These are phyloP conservation scores for Medicago arabica DNA, from an alignment of 306 rosid species.

Conservation along the genomic window DNA sequence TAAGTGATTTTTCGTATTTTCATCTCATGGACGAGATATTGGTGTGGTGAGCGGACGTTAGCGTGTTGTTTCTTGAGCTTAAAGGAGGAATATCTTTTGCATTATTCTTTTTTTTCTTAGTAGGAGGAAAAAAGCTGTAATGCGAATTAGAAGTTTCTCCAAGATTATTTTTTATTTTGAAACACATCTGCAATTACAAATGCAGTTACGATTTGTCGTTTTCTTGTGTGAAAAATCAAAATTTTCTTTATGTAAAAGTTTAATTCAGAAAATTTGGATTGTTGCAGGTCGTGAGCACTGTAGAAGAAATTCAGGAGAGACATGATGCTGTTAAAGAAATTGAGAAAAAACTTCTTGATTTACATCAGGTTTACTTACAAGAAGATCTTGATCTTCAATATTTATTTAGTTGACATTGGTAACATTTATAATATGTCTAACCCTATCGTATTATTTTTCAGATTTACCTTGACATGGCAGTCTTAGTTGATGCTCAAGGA, in stretches of 20 bases:
- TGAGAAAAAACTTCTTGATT: constrained; percentile 91
- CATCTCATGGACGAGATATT: constrained; percentile 9
- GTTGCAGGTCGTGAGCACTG: constrained; percentile 75
- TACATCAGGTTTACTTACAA: constrained; percentile 76
- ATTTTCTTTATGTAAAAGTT: constrained; percentile 14
- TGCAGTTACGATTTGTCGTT: constrained; percentile 6
- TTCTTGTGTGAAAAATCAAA: constrained; percentile 20
- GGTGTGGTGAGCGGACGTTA: neutral
- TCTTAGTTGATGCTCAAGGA: constrained; percentile 94
- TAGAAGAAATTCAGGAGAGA: constrained; percentile 98
- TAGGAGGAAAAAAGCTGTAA: constrained; percentile 11
- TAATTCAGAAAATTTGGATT: constrained; percentile 24
- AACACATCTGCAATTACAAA: constrained; percentile 23
- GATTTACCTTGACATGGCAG: constrained; percentile 97
- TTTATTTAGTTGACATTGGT: constrained; percentile 2
- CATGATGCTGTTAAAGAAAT: constrained; percentile 91
- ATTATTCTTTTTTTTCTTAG: constrained; percentile 14
- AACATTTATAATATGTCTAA: constrained; percentile 9
- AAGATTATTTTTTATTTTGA: constrained; percentile 16
- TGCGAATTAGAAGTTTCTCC: neutral
- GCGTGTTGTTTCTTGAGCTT: neutral
- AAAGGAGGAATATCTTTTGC: constrained; percentile 11
- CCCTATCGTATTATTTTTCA: constrained; percentile 43
- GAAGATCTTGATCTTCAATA: constrained; percentile 8
- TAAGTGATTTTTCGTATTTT: constrained; percentile 7